Base-by-base conservation (phyloP, 2,329 filamentous ascomycete species). In the Blastomyces parvus region DNA sequence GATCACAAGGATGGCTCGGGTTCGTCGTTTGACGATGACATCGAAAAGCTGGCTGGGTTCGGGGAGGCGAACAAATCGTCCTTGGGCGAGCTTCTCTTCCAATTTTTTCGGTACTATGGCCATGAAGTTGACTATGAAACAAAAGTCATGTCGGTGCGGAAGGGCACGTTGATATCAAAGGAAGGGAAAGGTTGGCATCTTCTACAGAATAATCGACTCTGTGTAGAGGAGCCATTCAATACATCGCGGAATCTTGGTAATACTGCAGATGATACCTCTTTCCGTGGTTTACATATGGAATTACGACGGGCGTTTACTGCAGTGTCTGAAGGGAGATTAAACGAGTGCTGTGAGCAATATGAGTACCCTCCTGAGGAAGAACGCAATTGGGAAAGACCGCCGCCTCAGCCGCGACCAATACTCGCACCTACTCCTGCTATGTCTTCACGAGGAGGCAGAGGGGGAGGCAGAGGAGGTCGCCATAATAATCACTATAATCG, bases 171-270 rank as follows among this genome's bases (percentile, higher is more conserved):
- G 63, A 78, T 96, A 63, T 86, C 87, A 9, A 93, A 96, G 74
- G 83, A 85, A 66, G 90, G 91, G 63, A 97, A 97, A 79, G 87
- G 87, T 33, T 97, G 94, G 94, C 86, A 92, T 71, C 82, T 89
- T 60, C 82, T 84, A 44, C 79, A 88, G 63, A 91, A 92, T 71
- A 94, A 96, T 70, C 86, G 89, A 66, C 82, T 99, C 40, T 97
- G 93, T 73, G 90, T 99, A 13, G 94, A 99, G 73, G 94, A 99
- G 74, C 94, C 94, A 0, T 99, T 99, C 81, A 99, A 96, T 70
- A 88, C 83, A 3, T 83, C 83, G 44, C 86, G 94, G 52, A 99
- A 99, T 73, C 81, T 99, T 56, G 94, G 92, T 52, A 99, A 99
- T 70, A 97, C 94, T 1, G 94, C 91, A 9, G 94, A 99, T 73